Percentiles rank a stretch among this genome's conserved stretches.
These are phyloP conservation scores for Diplodia intermedia DNA, from an alignment of 2,329 filamentous ascomycete genomes.

Conservation along the genomic window DNA sequence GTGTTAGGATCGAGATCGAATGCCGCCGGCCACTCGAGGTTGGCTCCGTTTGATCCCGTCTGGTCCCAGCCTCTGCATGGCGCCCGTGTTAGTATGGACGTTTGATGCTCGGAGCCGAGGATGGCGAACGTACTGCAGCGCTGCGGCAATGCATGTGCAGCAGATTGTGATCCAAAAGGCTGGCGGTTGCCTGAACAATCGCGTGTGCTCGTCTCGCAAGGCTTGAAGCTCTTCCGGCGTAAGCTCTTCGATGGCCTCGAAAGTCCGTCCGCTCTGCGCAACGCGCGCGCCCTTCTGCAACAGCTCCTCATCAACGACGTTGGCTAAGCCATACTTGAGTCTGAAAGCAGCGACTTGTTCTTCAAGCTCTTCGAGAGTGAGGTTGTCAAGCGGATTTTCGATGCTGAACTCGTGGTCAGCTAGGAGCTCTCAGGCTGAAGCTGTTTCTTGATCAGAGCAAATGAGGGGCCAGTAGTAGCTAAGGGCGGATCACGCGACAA, in stretches of 20 bases:
- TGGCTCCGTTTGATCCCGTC: conserved; percentile 59
- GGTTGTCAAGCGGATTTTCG: conserved; percentile 63
- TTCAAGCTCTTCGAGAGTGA: conserved; percentile 59
- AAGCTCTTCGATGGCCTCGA: conserved; percentile 68
- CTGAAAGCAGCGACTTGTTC: conserved; percentile 67
- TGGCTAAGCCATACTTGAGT: conserved; percentile 62
- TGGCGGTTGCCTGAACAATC: conserved; percentile 71
- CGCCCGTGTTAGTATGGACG: not conserved
- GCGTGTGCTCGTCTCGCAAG: conserved; percentile 67
- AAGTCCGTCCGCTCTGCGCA: conserved; percentile 71
- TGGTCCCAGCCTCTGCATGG: conserved; percentile 60
- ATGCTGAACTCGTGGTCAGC: conserved; percentile 49
- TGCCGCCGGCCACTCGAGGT: conserved; percentile 64
- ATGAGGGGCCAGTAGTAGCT: not conserved
- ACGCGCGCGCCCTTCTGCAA: conserved; percentile 75
- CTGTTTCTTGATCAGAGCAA: not conserved
- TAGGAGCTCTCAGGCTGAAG: not conserved
- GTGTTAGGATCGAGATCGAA: conserved; percentile 54
- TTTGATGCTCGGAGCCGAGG: too few species aligned
- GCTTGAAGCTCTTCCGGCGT: conserved; percentile 65
- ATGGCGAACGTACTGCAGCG: conserved; percentile 53
- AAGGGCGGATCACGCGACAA: not conserved
- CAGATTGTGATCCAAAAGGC: conserved; percentile 71
- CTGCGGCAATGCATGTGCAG: conserved; percentile 73
- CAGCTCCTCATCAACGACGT: conserved; percentile 59